These are phyloP conservation scores for Podaxis sp. DNA, from an alignment of 768 basidiomycete species.

Conservation along the genomic window DNA sequence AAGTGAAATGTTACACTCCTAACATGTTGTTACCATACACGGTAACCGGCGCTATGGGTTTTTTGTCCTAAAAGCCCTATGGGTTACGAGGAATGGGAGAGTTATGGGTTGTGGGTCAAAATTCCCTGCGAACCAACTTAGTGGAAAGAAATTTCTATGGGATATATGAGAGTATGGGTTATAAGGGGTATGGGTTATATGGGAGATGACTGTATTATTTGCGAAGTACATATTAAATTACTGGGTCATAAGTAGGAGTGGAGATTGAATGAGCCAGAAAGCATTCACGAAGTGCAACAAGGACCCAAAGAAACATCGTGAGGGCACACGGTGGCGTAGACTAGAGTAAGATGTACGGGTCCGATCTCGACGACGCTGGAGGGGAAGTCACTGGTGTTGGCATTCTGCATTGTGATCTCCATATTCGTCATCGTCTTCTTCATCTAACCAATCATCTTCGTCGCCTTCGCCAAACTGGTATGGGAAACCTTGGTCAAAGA, in stretches of 20 bases:
- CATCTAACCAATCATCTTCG: constrained; percentile 71
- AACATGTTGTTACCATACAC: no score
- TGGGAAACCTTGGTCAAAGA: constrained; percentile 76
- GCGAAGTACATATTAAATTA: constrained; percentile 7
- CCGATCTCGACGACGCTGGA: neutral
- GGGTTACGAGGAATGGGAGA: no score
- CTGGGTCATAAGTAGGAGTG: constrained; percentile 1
- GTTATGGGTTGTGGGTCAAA: no score
- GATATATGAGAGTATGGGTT: no score
- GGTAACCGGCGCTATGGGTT: no score
- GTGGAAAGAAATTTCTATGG: no score
- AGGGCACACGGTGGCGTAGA: neutral
- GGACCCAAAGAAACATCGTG: neutral
- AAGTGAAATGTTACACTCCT: no score
- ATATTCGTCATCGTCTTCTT: constrained; percentile 58
- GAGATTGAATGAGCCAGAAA: neutral
- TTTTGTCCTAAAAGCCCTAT: no score
- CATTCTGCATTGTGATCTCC: constrained; percentile 52
- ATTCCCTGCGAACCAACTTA: no score
- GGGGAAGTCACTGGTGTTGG: constrained; percentile 48
- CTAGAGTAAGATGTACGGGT: neutral
- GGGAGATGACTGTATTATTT: no score
- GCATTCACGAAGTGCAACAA: neutral
- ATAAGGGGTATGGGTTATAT: no score
- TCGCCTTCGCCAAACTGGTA: constrained; percentile 72